A percentile compares a stretch with the other conserved stretches of the same genome.
Evolutionary conservation across 371 early-diverging fungal species (phyloP).

Genomic region (Syncephalastrum contaminatum): DNA sequence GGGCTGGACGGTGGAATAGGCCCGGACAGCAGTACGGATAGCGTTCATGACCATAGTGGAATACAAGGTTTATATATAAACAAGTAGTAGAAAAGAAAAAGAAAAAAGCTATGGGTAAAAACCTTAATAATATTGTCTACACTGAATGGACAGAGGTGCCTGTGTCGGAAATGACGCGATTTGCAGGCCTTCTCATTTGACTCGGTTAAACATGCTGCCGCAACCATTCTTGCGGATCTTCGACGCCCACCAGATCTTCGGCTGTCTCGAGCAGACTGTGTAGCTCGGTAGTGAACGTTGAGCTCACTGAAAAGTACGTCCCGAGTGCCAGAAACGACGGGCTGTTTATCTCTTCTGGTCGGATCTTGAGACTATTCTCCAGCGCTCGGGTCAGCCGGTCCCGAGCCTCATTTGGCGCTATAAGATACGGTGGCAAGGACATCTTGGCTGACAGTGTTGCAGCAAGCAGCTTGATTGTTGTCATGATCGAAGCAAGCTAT

Average conservation of each 20-base stretch:
- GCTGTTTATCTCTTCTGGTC: conserved; percentile 22
- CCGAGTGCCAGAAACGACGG: conserved; percentile 31
- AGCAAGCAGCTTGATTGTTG: conserved; percentile 39
- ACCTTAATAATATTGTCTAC: too few relatives aligned
- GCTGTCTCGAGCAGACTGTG: conserved; percentile 23
- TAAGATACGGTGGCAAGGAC: conserved; percentile 41
- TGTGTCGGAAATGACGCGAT: conserved; percentile 9
- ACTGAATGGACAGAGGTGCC: too few relatives aligned
- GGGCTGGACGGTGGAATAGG: conserved; percentile 48
- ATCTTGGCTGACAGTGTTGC: conserved; percentile 37
- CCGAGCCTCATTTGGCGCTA: conserved; percentile 30
- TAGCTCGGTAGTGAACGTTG: conserved; percentile 35
- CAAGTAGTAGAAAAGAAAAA: conserved; percentile 4
- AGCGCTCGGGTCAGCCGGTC: conserved; percentile 20
- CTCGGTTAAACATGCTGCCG: not conserved
- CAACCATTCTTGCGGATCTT: conserved; percentile 41
- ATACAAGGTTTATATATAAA: too few relatives aligned
- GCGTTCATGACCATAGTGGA: conserved; percentile 24
- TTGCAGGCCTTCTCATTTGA: not conserved
- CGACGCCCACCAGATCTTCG: conserved; percentile 37
- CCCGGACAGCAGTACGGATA: conserved; percentile 32
- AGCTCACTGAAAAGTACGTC: conserved; percentile 34
- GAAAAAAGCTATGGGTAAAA: conserved; percentile 2
- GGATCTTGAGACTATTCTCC: conserved; percentile 24
- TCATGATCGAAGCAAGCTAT: conserved; percentile 41